These are phyloP conservation scores for Scytalidium lignicola DNA, from an alignment of 2,329 filamentous ascomycete species.

Conservation along the genomic window DNA sequence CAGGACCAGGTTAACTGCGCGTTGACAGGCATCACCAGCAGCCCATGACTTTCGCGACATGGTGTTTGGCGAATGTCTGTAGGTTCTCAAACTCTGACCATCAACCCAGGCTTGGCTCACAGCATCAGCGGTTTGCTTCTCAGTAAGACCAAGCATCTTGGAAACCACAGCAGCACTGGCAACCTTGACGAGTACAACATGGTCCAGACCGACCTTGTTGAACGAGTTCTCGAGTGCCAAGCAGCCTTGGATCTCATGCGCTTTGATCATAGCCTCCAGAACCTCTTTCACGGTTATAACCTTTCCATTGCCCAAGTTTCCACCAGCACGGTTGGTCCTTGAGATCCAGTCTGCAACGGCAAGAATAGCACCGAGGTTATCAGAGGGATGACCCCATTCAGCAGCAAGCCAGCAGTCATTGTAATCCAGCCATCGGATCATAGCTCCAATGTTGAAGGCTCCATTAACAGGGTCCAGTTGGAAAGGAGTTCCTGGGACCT, in stretches of 20 bases:
- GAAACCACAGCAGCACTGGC: conserved; percentile 90
- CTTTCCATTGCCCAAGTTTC: conserved; percentile 82
- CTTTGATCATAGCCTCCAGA: conserved; percentile 97
- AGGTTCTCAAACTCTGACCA: conserved; percentile 91
- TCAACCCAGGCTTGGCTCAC: conserved; percentile 98
- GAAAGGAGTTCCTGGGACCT: conserved; percentile 86
- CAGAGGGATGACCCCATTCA: conserved; percentile 97
- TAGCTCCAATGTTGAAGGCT: conserved; percentile 97
- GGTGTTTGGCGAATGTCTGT: conserved; percentile 96
- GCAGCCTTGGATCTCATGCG: conserved; percentile 97
- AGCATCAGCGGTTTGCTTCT: conserved; percentile 89
- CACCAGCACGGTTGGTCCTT: conserved; percentile 71
- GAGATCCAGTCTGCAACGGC: conserved; percentile 97
- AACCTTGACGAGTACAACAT: conserved; percentile 97
- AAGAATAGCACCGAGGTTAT: conserved; percentile 95
- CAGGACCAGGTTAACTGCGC: conserved; percentile 83
- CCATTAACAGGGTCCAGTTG: conserved; percentile 92
- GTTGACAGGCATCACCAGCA: conserved; percentile 95
- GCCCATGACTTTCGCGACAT: conserved; percentile 99
- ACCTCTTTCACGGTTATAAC: conserved; percentile 86
- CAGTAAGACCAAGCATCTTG: conserved; percentile 85
- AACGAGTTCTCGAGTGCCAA: conserved; percentile 95
- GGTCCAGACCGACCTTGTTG: conserved; percentile 98
- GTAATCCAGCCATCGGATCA: conserved; percentile 99
- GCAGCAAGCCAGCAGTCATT: conserved; percentile 99